phyloP scores from a whole-genome alignment of 2,329 filamentous ascomycete species.

The Exophiala calicioides region DNA sequence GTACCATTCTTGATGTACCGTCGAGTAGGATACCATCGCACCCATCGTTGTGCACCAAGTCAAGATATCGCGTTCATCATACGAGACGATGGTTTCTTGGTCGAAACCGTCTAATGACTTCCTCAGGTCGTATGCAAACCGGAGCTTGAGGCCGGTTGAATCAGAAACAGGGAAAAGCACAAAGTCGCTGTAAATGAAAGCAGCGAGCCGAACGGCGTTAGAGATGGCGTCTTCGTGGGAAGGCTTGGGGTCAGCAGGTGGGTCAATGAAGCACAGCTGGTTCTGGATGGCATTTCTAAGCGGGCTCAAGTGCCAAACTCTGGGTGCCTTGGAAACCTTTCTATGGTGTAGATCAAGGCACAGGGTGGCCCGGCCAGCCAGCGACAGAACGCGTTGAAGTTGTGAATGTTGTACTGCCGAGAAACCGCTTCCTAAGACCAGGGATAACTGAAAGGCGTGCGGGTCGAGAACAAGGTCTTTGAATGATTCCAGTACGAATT shows the following conservation, averaged over 20 bases:
- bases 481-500: neutral
- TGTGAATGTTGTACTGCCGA: neutral
- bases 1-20: constrained; percentile 14
- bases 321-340: neutral
- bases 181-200: constrained; percentile 13
- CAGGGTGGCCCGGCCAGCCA: constrained; percentile 6
- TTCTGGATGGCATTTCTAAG: constrained; percentile 8
- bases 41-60: constrained; percentile 10
- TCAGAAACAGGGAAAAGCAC: constrained; percentile 9
- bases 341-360: constrained; percentile 8
- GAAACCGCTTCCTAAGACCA: constrained; percentile 8
- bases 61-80: neutral
- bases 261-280: constrained; percentile 7
- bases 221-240: constrained; percentile 6
- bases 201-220: constrained; percentile 6
- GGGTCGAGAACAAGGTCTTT: constrained; percentile 4
- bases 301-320: neutral
- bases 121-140: constrained; percentile 10
- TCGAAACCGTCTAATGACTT: constrained; percentile 5
- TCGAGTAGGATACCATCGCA: constrained; percentile 1
- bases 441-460: constrained; percentile 7
- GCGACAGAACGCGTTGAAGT: neutral
- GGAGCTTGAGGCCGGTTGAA: constrained; percentile 4
- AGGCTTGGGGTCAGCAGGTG: neutral
- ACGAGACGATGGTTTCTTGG: too few species aligned